Evolutionary conservation across 78 protist species (phyloP).

Genomic region (Cavenderia fasciculata): DNA sequence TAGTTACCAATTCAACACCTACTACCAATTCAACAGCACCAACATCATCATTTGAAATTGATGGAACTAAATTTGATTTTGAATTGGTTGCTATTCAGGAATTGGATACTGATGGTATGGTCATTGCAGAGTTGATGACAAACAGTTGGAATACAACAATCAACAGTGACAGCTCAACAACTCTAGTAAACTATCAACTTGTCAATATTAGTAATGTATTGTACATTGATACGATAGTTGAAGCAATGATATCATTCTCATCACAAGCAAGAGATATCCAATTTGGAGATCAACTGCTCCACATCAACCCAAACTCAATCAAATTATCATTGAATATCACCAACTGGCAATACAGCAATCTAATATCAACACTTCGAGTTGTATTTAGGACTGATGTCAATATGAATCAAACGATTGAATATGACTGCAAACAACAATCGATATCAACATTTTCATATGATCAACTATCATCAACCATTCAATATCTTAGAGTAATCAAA

Average conservation of each 20-base stretch:
- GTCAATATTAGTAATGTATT: no score
- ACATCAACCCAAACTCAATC: conserved; percentile 1
- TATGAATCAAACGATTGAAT: not conserved
- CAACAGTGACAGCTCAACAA: no score
- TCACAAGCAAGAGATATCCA: not conserved
- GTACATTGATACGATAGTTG: no score
- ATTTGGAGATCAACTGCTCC: conserved; percentile 19
- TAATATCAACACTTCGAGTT: conserved; percentile 21
- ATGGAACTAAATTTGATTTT: conserved; percentile 1
- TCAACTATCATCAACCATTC: no score
- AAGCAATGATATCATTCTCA: no score
- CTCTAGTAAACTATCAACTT: no score
- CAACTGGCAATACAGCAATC: conserved; percentile 8
- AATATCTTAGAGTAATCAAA: conserved; percentile 7
- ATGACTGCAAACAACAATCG: no score
- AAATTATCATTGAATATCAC: conserved; percentile 22
- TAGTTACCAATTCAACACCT: no score
- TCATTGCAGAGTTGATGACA: not conserved
- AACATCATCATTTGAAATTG: not conserved
- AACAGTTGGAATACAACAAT: conserved; percentile 18
- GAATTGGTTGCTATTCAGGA: conserved; percentile 8
- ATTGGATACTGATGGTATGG: not conserved
- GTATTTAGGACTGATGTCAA: not conserved
- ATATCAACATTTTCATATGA: no score
- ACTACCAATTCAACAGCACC: conserved; percentile 4